Percentiles rank a stretch among this genome's conserved stretches.
Conservation (phyloP, 2,329 filamentous ascomycete genomes). For the Geosmithia putterillii region DNA sequence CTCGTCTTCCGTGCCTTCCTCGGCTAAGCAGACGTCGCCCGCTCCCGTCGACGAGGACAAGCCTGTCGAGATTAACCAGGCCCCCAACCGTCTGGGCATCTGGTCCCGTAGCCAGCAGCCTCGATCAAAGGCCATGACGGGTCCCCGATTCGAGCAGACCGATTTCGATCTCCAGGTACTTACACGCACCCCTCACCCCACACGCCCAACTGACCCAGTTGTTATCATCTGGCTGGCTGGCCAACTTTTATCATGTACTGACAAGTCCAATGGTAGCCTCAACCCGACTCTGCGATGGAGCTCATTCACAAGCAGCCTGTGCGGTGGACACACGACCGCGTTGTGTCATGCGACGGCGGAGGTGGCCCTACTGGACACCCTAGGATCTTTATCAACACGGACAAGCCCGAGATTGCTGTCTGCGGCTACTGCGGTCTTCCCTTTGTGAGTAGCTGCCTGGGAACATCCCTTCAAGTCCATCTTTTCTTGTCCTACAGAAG, state of each 20-base stretch:
- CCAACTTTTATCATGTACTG: slow-evolving; percentile 8
- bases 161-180: slow-evolving; percentile 81
- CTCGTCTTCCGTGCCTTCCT: slow-evolving; percentile 13
- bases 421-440: slow-evolving; percentile 93
- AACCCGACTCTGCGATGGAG: slow-evolving; percentile 80
- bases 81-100: slow-evolving; percentile 68
- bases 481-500: background rate
- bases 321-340: slow-evolving; percentile 71
- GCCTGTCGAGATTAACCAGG: slow-evolving; percentile 52
- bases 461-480: background rate
- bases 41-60: slow-evolving; percentile 28
- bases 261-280: slow-evolving; percentile 52
- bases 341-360: slow-evolving; percentile 84
- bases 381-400: slow-evolving; percentile 91
- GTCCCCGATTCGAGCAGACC: slow-evolving; percentile 94
- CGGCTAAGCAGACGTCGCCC: slow-evolving; percentile 27
- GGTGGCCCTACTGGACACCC: slow-evolving; percentile 86
- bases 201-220: background rate
- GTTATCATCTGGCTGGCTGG: slow-evolving; percentile 10
- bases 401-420: slow-evolving; percentile 84
- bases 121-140: slow-evolving; percentile 74
- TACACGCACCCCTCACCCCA: background rate
- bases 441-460: slow-evolving; percentile 51
- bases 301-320: slow-evolving; percentile 95
- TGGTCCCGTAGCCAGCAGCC: slow-evolving; percentile 85